Evolutionary conservation across 345 rosid genomes (phyloP).

Genomic region (Brassica carinata): DNA sequence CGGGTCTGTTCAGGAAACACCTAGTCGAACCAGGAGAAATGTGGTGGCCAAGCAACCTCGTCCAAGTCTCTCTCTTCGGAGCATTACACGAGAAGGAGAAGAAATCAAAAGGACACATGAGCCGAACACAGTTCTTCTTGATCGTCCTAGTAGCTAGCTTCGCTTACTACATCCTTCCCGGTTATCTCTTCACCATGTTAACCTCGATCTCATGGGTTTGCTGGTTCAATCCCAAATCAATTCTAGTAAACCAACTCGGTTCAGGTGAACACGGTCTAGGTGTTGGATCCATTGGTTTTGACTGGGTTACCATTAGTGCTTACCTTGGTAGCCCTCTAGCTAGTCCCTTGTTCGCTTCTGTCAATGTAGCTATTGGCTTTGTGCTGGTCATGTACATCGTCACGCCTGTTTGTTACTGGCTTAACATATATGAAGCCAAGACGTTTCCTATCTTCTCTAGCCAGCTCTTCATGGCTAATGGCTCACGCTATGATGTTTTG

Average conservation of each 20-base stretch:
- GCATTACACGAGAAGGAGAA: constrained; percentile 72
- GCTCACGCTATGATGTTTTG: constrained; percentile 56
- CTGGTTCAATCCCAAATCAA: constrained; percentile 69
- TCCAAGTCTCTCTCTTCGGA: constrained; percentile 85
- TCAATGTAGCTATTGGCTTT: constrained; percentile 74
- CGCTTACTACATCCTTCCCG: constrained; percentile 69
- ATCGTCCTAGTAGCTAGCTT: constrained; percentile 62
- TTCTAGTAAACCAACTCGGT: constrained; percentile 74
- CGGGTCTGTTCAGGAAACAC: constrained; percentile 73
- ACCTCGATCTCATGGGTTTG: constrained; percentile 82
- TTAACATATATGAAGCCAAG: constrained; percentile 66
- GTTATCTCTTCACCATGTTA: constrained; percentile 56
- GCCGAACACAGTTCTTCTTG: constrained; percentile 69
- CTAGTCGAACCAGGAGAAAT: constrained; percentile 89
- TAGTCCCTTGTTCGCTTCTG: constrained; percentile 86
- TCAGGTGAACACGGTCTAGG: constrained; percentile 82
- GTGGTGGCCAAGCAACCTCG: constrained; percentile 90
- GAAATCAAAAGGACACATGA: constrained; percentile 50
- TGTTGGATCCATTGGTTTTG: constrained; percentile 68
- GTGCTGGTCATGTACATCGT: constrained; percentile 63
- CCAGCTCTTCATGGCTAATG: constrained; percentile 54
- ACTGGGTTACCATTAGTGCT: constrained; percentile 74
- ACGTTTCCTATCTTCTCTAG: constrained; percentile 69
- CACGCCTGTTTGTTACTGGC: constrained; percentile 76
- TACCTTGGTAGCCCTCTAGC: constrained; percentile 84